These are phyloP conservation scores for Rhizopus microsporus DNA, from an alignment of 371 early-diverging fungal genomes.

Conservation along the genomic window DNA sequence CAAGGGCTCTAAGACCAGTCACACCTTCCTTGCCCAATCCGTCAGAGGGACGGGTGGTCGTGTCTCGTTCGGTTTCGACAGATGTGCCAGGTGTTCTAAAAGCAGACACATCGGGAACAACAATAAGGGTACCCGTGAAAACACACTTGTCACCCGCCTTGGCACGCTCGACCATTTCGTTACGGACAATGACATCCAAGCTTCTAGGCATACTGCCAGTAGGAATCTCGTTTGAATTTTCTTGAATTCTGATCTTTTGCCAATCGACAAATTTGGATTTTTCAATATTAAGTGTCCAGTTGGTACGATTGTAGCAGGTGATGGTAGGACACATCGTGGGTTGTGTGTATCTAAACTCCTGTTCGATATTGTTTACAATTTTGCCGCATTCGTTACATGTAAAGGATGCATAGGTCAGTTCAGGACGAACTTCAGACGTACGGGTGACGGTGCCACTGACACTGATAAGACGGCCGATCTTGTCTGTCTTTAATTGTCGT, in stretches of 20 bases:
- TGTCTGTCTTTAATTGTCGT: conserved; percentile 86
- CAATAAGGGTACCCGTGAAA: conserved; percentile 94
- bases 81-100: conserved; percentile 70
- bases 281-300: conserved; percentile 85
- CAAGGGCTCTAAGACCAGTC: conserved; percentile 86
- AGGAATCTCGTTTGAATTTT: conserved; percentile 97
- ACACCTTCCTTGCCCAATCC: conserved; percentile 80
- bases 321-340: conserved; percentile 93
- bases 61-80: conserved; percentile 67
- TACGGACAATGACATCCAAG: conserved; percentile 96
- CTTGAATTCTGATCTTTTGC: conserved; percentile 98
- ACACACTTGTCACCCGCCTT: conserved; percentile 97
- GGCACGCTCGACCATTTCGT: conserved; percentile 94
- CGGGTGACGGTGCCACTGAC: conserved; percentile 98
- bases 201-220: conserved; percentile 98
- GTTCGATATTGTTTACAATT: conserved; percentile 84
- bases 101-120: conserved; percentile 93
- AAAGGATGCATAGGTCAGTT: conserved; percentile 93
- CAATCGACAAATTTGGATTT: conserved; percentile 96
- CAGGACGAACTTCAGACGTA: conserved; percentile 98
- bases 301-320: conserved; percentile 84
- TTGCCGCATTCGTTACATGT: conserved; percentile 90
- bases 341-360: conserved; percentile 98
- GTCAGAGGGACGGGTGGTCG: conserved; percentile 57
- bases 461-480: conserved; percentile 86